Evolutionary conservation across 352 stramenopile genomes (phyloP).

Genomic region (Phytophthora colocasiae): DNA sequence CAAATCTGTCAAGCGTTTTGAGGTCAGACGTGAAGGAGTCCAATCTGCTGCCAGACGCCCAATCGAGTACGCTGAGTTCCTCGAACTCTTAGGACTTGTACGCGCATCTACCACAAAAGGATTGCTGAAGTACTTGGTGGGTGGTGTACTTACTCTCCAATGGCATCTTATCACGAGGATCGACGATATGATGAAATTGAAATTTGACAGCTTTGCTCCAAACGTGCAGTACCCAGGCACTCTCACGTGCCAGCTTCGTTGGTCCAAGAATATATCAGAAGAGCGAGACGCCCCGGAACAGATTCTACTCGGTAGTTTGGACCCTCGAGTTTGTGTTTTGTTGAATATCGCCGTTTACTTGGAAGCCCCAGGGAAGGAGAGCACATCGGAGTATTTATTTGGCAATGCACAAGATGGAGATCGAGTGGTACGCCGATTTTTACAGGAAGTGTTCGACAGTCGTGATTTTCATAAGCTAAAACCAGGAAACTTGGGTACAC

Average conservation of each 20-base stretch:
- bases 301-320: background rate
- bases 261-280: constrained; percentile 54
- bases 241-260: constrained; percentile 9
- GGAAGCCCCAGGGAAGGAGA: background rate
- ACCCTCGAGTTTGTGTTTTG: background rate
- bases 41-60: constrained; percentile 8
- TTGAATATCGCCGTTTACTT: background rate
- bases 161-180: constrained; percentile 13
- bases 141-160: constrained; percentile 3
- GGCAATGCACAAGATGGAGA: background rate
- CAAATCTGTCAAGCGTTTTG: constrained; percentile 17
- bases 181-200: constrained; percentile 25
- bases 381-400: background rate
- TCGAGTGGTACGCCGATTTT: background rate
- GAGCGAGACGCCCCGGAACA: constrained; percentile 4
- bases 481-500: background rate
- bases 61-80: constrained; percentile 18
- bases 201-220: constrained; percentile 15
- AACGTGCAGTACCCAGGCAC: constrained; percentile 8
- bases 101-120: background rate
- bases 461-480: background rate
- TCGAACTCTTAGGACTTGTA: background rate
- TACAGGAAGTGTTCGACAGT: background rate
- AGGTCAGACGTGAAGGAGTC: constrained; percentile 13
- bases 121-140: background rate